Evolutionary conservation across 2,329 filamentous ascomycete species (phyloP).

Genomic region (Colletotrichum higginsianum): DNA sequence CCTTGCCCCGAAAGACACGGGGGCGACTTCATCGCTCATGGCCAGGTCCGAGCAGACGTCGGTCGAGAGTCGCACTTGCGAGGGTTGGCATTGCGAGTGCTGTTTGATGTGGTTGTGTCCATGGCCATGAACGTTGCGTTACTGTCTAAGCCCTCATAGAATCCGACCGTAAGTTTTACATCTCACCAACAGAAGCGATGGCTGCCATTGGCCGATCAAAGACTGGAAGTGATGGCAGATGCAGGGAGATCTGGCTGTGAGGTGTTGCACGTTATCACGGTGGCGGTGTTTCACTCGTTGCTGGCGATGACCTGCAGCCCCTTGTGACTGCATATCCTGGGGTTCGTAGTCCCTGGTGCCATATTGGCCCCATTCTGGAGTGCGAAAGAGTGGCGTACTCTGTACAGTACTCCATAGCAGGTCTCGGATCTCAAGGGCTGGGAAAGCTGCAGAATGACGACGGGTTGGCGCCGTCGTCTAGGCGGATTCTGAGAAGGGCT

Average conservation of each 20-base stretch:
- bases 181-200: not conserved
- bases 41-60: not conserved
- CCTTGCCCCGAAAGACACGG: not conserved
- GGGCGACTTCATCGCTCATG: not conserved
- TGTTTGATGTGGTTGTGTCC: slow-evolving; percentile 16
- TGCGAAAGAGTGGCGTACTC: not conserved
- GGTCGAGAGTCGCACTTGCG: too few relatives aligned
- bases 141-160: not conserved
- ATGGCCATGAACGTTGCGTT: slow-evolving; percentile 2
- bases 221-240: not conserved
- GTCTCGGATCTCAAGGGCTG: slow-evolving; percentile 5
- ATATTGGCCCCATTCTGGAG: slow-evolving; percentile 5
- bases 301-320: slow-evolving; percentile 33
- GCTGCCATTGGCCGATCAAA: not conserved
- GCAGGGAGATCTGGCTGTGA: not conserved
- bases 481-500: slow-evolving; percentile 32
- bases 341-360: slow-evolving; percentile 12
- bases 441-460: slow-evolving; percentile 19
- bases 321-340: slow-evolving; percentile 29
- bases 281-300: slow-evolving; percentile 27
- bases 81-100: not conserved
- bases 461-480: not conserved
- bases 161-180: slow-evolving; percentile 4
- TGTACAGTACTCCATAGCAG: slow-evolving; percentile 1
- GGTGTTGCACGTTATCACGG: slow-evolving; percentile 8